phyloP scores from a whole-genome alignment of 371 early-diverging fungal genomes.

The Entomophthora muscae region DNA sequence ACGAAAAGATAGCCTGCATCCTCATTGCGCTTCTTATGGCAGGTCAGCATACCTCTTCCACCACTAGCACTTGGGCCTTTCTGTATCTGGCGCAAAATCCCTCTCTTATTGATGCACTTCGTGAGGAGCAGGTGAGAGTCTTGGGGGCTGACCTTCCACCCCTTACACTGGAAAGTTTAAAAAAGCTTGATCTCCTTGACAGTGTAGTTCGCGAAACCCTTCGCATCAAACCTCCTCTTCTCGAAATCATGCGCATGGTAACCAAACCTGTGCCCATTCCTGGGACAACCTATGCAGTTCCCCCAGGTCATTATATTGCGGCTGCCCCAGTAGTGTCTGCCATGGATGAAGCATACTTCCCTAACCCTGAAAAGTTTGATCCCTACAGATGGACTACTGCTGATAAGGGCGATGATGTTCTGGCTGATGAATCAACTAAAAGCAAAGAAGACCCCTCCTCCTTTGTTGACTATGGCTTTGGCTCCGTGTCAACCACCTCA shows the following conservation, averaged over 20 bases:
- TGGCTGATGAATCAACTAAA: slow-evolving; percentile 19
- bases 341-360: slow-evolving; percentile 55
- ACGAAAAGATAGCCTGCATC: slow-evolving; percentile 76
- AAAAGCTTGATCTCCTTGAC: slow-evolving; percentile 58
- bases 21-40: slow-evolving; percentile 92
- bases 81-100: slow-evolving; percentile 71
- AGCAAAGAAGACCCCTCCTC: slow-evolving; percentile 12
- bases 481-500: slow-evolving; percentile 54
- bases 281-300: slow-evolving; percentile 62
- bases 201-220: slow-evolving; percentile 74
- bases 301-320: slow-evolving; percentile 73
- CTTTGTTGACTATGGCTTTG: slow-evolving; percentile 62
- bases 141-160: slow-evolving; percentile 34
- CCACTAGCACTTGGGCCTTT: slow-evolving; percentile 83
- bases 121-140: slow-evolving; percentile 39
- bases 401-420: not conserved
- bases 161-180: slow-evolving; percentile 57
- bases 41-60: slow-evolving; percentile 90
- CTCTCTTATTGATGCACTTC: slow-evolving; percentile 20
- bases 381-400: slow-evolving; percentile 51
- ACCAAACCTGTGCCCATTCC: slow-evolving; percentile 39
- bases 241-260: slow-evolving; percentile 85
- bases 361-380: slow-evolving; percentile 54
- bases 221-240: slow-evolving; percentile 85
- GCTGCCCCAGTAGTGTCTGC: slow-evolving; percentile 73